A percentile compares a stretch with the other conserved stretches of the same genome.
phyloP scores from a whole-genome alignment of 1,284 basidiomycete species.

The Puccinia horiana region DNA sequence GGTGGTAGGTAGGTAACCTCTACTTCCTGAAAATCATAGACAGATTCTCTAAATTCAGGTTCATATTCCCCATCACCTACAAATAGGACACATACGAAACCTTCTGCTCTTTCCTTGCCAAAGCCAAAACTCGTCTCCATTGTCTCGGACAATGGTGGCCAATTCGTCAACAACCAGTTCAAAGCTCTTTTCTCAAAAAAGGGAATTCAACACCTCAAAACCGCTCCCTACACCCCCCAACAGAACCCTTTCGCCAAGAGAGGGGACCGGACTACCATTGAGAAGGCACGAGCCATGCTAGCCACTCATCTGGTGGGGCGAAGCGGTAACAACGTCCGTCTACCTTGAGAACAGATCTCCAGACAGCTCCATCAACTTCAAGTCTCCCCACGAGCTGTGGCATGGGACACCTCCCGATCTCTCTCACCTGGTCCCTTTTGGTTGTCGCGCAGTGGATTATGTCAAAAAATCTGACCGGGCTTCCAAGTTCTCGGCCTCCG shows the following conservation, averaged over 20 bases:
- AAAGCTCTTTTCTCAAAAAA: too few species aligned
- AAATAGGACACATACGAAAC: neutral
- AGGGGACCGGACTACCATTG: constrained; percentile 3
- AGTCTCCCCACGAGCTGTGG: constrained; percentile 2
- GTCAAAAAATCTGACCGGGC: neutral
- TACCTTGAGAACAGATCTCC: constrained; percentile 12
- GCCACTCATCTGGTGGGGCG: constrained; percentile 3
- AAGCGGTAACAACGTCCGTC: neutral
- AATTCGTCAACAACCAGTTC: constrained; percentile 8
- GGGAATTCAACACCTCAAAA: neutral
- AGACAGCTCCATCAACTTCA: neutral
- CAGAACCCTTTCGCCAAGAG: constrained; percentile 13
- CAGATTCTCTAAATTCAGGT: neutral
- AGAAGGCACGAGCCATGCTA: constrained; percentile 7
- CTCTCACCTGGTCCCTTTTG: neutral
- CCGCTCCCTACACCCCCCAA: constrained; percentile 32
- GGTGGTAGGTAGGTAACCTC: neutral
- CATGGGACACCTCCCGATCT: neutral
- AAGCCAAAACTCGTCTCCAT: neutral
- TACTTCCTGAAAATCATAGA: constrained; percentile 30
- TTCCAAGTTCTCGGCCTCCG: neutral
- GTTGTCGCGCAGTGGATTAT: neutral
- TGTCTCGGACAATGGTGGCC: constrained; percentile 25
- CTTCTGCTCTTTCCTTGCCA: neutral
- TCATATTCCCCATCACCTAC: neutral